Evolutionary conservation across 441 rosid species (phyloP).

Genomic region (Codiaeum variegatum): DNA sequence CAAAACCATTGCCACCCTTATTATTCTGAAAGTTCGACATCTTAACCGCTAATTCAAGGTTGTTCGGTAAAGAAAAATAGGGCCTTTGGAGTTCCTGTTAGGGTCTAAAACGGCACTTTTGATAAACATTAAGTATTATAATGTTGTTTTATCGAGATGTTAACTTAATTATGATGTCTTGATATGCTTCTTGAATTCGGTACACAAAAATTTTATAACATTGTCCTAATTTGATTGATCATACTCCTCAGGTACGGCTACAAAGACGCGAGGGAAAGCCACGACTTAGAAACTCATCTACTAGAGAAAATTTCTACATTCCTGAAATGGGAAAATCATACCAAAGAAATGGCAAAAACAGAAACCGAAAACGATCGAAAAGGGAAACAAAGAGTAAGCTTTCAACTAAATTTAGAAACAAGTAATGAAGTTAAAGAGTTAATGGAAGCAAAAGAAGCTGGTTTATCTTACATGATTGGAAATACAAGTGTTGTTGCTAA

Average conservation of each 20-base stretch:
- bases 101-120: too few relatives aligned
- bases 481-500: conserved; percentile 27
- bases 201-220: neutral
- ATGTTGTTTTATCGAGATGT: too few relatives aligned
- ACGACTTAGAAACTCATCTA: conserved; percentile 19
- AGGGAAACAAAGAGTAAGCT: conserved; percentile 10
- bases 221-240: neutral
- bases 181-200: neutral
- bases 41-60: too few relatives aligned
- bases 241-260: conserved; percentile 19
- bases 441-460: conserved; percentile 39
- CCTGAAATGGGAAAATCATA: conserved; percentile 5
- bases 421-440: conserved; percentile 23
- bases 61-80: too few relatives aligned
- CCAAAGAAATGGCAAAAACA: neutral
- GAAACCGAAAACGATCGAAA: neutral
- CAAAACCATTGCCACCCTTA: too few relatives aligned
- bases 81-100: too few relatives aligned
- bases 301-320: conserved; percentile 14
- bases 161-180: too few relatives aligned
- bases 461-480: conserved; percentile 36
- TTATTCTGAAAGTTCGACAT: too few relatives aligned
- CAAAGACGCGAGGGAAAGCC: conserved; percentile 23
- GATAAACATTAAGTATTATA: too few relatives aligned
- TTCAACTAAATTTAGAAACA: conserved; percentile 16